phyloP scores from a whole-genome alignment of 768 basidiomycete species.

The Russula earlei region DNA sequence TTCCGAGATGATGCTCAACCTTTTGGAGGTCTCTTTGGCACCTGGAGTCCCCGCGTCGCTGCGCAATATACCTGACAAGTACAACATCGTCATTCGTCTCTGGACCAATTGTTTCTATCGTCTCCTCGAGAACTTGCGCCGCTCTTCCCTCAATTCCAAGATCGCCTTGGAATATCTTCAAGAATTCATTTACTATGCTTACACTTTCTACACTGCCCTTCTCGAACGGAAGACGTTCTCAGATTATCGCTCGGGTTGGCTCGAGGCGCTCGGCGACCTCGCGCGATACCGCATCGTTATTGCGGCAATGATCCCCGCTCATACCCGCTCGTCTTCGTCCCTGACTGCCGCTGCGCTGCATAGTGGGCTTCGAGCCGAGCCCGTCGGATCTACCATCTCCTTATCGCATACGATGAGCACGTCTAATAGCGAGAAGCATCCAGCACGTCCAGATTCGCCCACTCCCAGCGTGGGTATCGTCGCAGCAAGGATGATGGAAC shows the following conservation, averaged over 20 bases:
- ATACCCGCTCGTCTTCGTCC: slow-evolving; percentile 27
- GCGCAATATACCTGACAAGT: slow-evolving; percentile 83
- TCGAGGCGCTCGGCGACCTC: slow-evolving; percentile 94
- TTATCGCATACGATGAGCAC: slow-evolving; percentile 12
- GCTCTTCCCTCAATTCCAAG: slow-evolving; percentile 59
- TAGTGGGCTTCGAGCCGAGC: slow-evolving; percentile 25
- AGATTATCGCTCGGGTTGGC: slow-evolving; percentile 75
- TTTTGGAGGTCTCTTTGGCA: slow-evolving; percentile 77
- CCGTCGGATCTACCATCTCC: slow-evolving; percentile 9
- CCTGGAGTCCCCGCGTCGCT: slow-evolving; percentile 83
- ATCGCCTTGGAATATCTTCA: slow-evolving; percentile 85
- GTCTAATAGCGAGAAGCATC: slow-evolving; percentile 9
- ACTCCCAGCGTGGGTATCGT: slow-evolving; percentile 75
- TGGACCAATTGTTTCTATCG: slow-evolving; percentile 91
- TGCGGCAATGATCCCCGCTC: slow-evolving; percentile 68
- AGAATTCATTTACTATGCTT: slow-evolving; percentile 92
- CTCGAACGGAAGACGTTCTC: slow-evolving; percentile 70
- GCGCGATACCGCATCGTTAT: slow-evolving; percentile 93
- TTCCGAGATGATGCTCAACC: slow-evolving; percentile 82
- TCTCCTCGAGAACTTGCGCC: slow-evolving; percentile 82
- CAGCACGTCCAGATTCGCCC: slow-evolving; percentile 26
- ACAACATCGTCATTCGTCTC: slow-evolving; percentile 89
- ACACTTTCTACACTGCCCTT: slow-evolving; percentile 85
- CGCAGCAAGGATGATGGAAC: slow-evolving; percentile 71
- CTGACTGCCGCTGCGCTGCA: slow-evolving; percentile 49